phyloP scores from a whole-genome alignment of 331 rosid genomes.

The Quercus phellos region DNA sequence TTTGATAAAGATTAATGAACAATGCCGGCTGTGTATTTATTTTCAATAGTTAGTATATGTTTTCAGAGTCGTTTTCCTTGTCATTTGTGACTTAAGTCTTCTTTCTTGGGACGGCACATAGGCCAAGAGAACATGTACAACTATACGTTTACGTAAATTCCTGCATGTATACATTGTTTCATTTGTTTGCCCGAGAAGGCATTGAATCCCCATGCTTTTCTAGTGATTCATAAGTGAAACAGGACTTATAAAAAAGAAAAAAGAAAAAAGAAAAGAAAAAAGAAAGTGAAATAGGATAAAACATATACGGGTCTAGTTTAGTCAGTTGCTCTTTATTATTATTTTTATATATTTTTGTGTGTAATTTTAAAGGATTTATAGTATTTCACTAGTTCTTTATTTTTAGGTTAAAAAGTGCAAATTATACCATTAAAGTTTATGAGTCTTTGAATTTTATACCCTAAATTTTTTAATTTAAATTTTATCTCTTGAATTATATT shows the following conservation, averaged over 20 bases:
- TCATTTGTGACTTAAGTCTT: conserved; percentile 30
- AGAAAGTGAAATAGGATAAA: no score
- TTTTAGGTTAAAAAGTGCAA: no score
- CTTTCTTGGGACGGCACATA: conserved; percentile 51
- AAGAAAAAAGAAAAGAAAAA: no score
- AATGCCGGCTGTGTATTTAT: conserved; percentile 17
- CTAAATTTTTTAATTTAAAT: accelerated
- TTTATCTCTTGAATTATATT: no score
- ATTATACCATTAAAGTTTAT: no score
- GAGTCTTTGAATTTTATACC: no score
- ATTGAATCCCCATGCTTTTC: neutral
- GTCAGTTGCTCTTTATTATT: no score
- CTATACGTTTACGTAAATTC: neutral
- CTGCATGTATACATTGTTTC: neutral
- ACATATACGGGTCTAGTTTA: no score
- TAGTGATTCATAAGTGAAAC: neutral
- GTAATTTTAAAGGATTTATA: no score
- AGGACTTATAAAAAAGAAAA: no score
- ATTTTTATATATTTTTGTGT: no score
- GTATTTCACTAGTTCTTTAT: no score
- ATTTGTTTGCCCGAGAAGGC: neutral
- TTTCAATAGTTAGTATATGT: neutral
- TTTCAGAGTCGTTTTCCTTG: conserved; percentile 1
- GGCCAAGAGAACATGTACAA: conserved; percentile 27
- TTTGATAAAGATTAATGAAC: neutral